Conservation (phyloP, 2,329 filamentous ascomycete species). For the Aschersonia sp. region DNA sequence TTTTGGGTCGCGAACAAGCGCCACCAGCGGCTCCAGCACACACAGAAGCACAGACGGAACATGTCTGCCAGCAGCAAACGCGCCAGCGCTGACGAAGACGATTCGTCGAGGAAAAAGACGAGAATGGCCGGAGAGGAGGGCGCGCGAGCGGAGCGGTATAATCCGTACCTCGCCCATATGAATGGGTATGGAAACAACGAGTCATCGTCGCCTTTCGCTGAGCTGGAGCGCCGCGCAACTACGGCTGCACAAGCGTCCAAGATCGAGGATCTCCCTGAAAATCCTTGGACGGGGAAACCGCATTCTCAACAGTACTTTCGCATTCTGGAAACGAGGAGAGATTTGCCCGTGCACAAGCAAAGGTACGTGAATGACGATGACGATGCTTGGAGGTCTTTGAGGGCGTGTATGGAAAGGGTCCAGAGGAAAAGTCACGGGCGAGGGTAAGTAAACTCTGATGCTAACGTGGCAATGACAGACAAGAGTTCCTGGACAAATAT, state of each 20-base stretch:
- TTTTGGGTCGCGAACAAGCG: no score
- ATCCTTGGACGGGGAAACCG: slow-evolving; percentile 68
- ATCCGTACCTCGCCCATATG: slow-evolving; percentile 88
- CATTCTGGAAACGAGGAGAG: slow-evolving; percentile 71
- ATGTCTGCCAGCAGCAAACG: slow-evolving; percentile 20
- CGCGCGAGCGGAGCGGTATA: slow-evolving; percentile 26
- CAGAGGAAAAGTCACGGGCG: no score
- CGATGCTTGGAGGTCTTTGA: no score
- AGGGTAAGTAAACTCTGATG: neutral
- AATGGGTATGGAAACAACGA: slow-evolving; percentile 22
- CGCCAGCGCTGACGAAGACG: slow-evolving; percentile 27
- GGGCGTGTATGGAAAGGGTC: no score
- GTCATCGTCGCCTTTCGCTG: slow-evolving; percentile 31
- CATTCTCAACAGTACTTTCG: slow-evolving; percentile 79
- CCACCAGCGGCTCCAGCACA: no score
- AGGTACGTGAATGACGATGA: slow-evolving; percentile 35
- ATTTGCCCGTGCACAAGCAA: slow-evolving; percentile 84
- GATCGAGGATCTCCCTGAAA: slow-evolving; percentile 67
- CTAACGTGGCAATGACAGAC: slow-evolving; percentile 28
- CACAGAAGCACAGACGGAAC: neutral
- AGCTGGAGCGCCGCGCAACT: slow-evolving; percentile 64
- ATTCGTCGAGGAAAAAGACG: slow-evolving; percentile 26
- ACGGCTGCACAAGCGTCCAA: slow-evolving; percentile 59
- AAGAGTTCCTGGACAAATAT: slow-evolving; percentile 88
- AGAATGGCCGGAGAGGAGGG: slow-evolving; percentile 18